Evolutionary conservation across 73 alveolate genomes (phyloP).

Genomic region (Paramecium pentaurelia): DNA sequence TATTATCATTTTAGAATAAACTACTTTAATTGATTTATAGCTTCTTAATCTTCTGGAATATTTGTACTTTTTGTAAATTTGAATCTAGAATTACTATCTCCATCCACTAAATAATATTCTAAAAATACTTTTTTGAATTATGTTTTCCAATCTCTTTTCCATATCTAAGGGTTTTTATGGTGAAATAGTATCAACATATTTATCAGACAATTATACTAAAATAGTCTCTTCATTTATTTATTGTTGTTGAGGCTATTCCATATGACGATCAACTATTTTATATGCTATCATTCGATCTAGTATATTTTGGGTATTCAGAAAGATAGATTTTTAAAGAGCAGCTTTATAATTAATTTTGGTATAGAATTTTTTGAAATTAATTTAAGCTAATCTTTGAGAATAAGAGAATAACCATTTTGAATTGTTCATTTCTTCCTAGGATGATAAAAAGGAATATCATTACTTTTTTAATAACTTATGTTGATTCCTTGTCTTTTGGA

Average conservation of each 20-base stretch:
- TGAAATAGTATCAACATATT: neutral
- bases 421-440: slow-evolving; percentile 55
- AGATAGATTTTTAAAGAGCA: slow-evolving; percentile 49
- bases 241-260: neutral
- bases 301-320: slow-evolving; percentile 32
- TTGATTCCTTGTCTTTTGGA: slow-evolving; percentile 69
- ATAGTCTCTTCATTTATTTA: neutral
- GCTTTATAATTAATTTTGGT: slow-evolving; percentile 32
- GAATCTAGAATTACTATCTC: slow-evolving; percentile 22
- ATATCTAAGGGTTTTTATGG: neutral
- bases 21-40: neutral
- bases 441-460: neutral
- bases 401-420: slow-evolving; percentile 49
- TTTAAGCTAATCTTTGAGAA: slow-evolving; percentile 41
- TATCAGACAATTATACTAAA: neutral
- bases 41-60: neutral
- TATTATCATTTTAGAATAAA: neutral
- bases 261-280: neutral
- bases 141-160: neutral
- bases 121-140: neutral
- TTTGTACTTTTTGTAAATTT: neutral
- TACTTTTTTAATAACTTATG: slow-evolving; percentile 29
- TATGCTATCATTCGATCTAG: slow-evolving; percentile 35
- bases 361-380: slow-evolving; percentile 36
- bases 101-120: neutral